These are phyloP conservation scores for Aureoboletus auriporus DNA, from an alignment of 768 basidiomycete species.

Conservation along the genomic window DNA sequence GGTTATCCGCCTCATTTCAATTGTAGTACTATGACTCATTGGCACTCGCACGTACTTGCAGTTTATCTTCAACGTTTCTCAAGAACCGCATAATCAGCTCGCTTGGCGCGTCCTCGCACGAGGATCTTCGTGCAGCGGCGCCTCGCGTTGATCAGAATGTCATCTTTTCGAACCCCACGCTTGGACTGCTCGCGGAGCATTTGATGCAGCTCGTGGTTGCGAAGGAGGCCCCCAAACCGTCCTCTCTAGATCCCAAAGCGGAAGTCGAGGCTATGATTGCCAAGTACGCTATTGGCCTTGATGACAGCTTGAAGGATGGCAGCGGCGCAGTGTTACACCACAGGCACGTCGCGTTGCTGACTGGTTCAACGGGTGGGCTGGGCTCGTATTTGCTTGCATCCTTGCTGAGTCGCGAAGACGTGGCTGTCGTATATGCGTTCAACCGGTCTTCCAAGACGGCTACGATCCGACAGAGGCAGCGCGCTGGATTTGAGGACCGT, in stretches of 20 bases:
- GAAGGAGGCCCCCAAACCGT: not conserved
- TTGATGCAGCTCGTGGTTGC: slow-evolving; percentile 9
- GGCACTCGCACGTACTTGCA: slow-evolving; percentile 1
- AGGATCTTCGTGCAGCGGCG: slow-evolving; percentile 9
- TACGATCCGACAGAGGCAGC: slow-evolving; percentile 16
- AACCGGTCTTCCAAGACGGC: slow-evolving; percentile 21
- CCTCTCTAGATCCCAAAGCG: slow-evolving; percentile 1
- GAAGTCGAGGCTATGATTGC: slow-evolving; percentile 35
- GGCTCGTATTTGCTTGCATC: slow-evolving; percentile 36
- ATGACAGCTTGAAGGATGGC: not conserved
- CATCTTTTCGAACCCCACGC: slow-evolving; percentile 43
- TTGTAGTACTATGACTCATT: not conserved
- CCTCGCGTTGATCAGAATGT: slow-evolving; percentile 32
- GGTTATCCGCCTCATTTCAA: not conserved
- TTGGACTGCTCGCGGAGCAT: slow-evolving; percentile 29
- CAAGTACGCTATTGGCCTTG: slow-evolving; percentile 31
- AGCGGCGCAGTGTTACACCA: not conserved
- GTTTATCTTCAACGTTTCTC: slow-evolving; percentile 36
- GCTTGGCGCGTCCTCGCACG: slow-evolving; percentile 14
- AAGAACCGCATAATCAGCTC: slow-evolving; percentile 36
- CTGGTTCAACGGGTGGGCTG: slow-evolving; percentile 33
- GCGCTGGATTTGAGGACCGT: slow-evolving; percentile 18
- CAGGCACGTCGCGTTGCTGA: slow-evolving; percentile 29
- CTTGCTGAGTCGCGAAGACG: slow-evolving; percentile 29
- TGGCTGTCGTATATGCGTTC: slow-evolving; percentile 26